Conservation (phyloP, 192 early-diverging fungal species). For the Geranomyces michiganensis region DNA sequence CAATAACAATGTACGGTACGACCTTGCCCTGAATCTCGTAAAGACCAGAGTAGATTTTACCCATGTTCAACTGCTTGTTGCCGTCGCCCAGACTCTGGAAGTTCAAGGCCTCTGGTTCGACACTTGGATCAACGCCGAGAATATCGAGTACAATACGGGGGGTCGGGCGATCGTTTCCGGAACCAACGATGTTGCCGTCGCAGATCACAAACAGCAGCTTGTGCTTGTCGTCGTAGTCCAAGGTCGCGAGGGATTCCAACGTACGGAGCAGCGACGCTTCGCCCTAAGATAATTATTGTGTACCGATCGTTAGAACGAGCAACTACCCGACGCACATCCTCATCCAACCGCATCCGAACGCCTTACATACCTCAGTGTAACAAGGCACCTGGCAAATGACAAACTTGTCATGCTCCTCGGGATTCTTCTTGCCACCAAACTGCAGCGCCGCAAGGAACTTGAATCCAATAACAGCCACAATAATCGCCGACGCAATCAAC, state of each 20-base stretch:
- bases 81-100: slow-evolving; percentile 80
- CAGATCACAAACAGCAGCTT: slow-evolving; percentile 95
- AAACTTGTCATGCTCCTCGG: slow-evolving; percentile 93
- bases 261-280: slow-evolving; percentile 92
- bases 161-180: slow-evolving; percentile 94
- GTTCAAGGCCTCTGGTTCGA: slow-evolving; percentile 76
- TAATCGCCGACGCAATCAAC: slow-evolving; percentile 72
- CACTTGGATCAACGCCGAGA: slow-evolving; percentile 83
- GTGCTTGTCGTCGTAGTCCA: slow-evolving; percentile 96
- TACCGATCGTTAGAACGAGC: too few relatives aligned
- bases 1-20: slow-evolving; percentile 96
- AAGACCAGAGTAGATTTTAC: slow-evolving; percentile 95
- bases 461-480: slow-evolving; percentile 78
- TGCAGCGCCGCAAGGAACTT: slow-evolving; percentile 67
- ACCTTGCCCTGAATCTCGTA: slow-evolving; percentile 90
- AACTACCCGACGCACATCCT: not conserved
- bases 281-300: slow-evolving; percentile 46
- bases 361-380: slow-evolving; percentile 80
- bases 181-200: slow-evolving; percentile 94
- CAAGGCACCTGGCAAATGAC: slow-evolving; percentile 95
- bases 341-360: not conserved
- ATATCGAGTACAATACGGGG: slow-evolving; percentile 97
- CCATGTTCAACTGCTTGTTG: slow-evolving; percentile 87
- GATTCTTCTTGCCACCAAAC: slow-evolving; percentile 56
- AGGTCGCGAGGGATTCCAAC: slow-evolving; percentile 86